Evolutionary conservation across 495 filamentous ascomycete genomes (phyloP), one percentile per base, ranked within the genome.

Genomic region (Daldinia childiae): DNA sequence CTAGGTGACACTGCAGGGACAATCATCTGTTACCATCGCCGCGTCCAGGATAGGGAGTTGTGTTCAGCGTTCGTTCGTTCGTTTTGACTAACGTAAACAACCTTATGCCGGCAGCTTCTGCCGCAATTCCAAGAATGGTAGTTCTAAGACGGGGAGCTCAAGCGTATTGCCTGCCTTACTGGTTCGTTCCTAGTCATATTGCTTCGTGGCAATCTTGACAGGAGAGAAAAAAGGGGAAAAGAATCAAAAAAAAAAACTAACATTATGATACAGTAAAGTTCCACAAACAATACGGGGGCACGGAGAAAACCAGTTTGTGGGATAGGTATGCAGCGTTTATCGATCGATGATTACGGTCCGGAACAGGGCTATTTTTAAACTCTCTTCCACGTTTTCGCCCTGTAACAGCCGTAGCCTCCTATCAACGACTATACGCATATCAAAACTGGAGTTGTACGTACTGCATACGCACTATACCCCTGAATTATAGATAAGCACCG

Each of bases 21-120:
- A 69, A 73, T 73, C 71, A 68, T 68, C 56, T 66, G 58, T 51
- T 59, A 62, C 62, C 52, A 39, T 73, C 51, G 62, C 41, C 51
- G 62, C 21, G 58, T 57, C 71, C 62, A 66, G 58, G 71, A 73
- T 73, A 73, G 71, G 71, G 66, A 73, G 71, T 66, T 73, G 66
- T 73, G 66, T 73, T 63, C 50, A 66, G 39, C 38, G 57, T 62
- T 66, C 64, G 66, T 66, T 69, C 71, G 62, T 72, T 55, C 48
- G 17, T 62, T 55, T 39, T 54, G 14, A 60, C 50, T 51, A 38
- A 34, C 39, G 34, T 69, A 69, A 69, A 51, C 58, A 59, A 34
- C 27, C 45, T 54, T 45, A 69, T 63, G 62, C 66, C 71, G 71
- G 71, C 21, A 52, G 2, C 43, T 62, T 62, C 57, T 73, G 45